These are phyloP conservation scores for Amaranthus palmeri DNA, from an alignment of 148 eudicot genomes.

Conservation along the genomic window DNA sequence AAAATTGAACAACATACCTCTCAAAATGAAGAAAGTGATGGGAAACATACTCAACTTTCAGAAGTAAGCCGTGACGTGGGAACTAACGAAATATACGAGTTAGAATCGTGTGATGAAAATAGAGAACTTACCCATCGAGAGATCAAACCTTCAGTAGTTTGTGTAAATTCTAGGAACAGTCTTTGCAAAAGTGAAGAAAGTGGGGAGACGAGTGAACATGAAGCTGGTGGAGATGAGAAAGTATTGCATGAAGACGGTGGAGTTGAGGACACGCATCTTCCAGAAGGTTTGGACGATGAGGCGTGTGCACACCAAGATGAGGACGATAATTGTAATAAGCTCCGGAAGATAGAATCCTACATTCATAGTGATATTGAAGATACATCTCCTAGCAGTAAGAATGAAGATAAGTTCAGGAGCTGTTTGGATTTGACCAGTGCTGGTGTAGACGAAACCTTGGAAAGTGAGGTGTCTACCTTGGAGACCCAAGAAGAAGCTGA, in stretches of 20 bases:
- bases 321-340: neutral
- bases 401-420: conserved; percentile 55
- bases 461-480: conserved; percentile 22
- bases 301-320: conserved; percentile 5
- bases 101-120: conserved; percentile 24
- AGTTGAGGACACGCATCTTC: conserved; percentile 15
- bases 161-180: conserved; percentile 17
- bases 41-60: conserved; percentile 6
- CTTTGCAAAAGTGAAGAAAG: conserved; percentile 17
- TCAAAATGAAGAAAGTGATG: conserved; percentile 12
- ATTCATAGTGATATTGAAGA: conserved; percentile 30
- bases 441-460: conserved; percentile 21
- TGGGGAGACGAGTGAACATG: conserved; percentile 7
- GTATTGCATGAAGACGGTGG: conserved; percentile 28
- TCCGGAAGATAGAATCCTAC: conserved; percentile 20
- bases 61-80: conserved; percentile 15
- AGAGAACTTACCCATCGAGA: conserved; percentile 14
- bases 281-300: conserved; percentile 6
- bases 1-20: conserved; percentile 23
- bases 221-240: conserved; percentile 20
- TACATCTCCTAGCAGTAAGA: conserved; percentile 26
- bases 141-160: conserved; percentile 14
- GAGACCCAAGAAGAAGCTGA: conserved; percentile 28
- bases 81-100: conserved; percentile 6
- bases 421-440: conserved; percentile 46